Evolutionary conservation across 345 rosid species (phyloP).

Genomic region (Murraya paniculata): DNA sequence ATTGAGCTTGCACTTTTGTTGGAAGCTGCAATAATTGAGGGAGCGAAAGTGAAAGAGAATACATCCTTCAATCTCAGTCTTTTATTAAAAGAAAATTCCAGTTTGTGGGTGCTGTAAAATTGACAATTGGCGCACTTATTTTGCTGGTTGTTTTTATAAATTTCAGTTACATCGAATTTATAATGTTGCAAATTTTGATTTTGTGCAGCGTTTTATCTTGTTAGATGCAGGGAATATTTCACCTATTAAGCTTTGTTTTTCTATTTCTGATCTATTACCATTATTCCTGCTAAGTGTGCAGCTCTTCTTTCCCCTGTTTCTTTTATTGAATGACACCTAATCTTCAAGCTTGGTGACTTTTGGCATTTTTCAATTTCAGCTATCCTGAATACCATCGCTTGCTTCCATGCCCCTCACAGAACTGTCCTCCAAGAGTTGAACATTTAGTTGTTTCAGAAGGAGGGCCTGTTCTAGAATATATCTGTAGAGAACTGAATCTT

Average conservation of each 20-base stretch:
- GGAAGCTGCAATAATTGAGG: background rate
- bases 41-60: background rate
- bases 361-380: conserved; percentile 33
- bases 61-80: background rate
- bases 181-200: background rate
- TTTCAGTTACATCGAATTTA: background rate
- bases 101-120: background rate
- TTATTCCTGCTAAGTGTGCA: background rate
- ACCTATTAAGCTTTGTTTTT: background rate
- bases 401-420: conserved; percentile 68
- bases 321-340: background rate
- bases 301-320: background rate
- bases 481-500: conserved; percentile 63
- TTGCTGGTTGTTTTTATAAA: background rate
- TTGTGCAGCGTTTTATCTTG: background rate
- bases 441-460: conserved; percentile 77
- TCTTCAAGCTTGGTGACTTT: background rate
- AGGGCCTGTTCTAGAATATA: conserved; percentile 55
- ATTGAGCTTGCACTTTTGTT: background rate
- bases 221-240: background rate
- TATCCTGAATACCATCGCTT: conserved; percentile 61
- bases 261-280: background rate
- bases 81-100: no score
- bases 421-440: conserved; percentile 70
- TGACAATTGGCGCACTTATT: background rate